phyloP scores from a whole-genome alignment of 495 filamentous ascomycete species.

The Bathelium albidoporum region DNA sequence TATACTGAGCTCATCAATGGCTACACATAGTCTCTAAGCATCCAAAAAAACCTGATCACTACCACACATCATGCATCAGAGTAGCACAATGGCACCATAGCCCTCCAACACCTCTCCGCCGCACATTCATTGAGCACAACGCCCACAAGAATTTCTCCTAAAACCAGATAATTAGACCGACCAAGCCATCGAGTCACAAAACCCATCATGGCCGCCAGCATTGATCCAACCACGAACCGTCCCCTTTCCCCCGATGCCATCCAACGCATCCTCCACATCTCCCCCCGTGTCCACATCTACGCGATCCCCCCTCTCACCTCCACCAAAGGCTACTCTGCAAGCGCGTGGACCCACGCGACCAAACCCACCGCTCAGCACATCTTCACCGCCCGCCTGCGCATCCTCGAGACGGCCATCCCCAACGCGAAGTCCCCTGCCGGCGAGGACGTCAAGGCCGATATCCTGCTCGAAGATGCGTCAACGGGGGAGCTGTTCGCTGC shows the following conservation, averaged over 20 bases:
- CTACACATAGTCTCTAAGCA: too few species aligned
- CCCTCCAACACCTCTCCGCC: neutral
- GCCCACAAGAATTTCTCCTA: too few species aligned
- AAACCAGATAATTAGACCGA: neutral
- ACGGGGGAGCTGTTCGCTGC: slow-evolving; percentile 70
- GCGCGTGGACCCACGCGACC: slow-evolving; percentile 53
- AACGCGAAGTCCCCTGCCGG: slow-evolving; percentile 23
- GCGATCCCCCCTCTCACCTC: slow-evolving; percentile 62
- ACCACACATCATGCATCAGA: neutral
- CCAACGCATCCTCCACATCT: slow-evolving; percentile 66
- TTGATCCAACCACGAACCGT: slow-evolving; percentile 49
- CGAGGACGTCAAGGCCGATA: slow-evolving; percentile 54
- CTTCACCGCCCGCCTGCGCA: slow-evolving; percentile 70
- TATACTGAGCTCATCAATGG: too few species aligned
- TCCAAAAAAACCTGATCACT: too few species aligned
- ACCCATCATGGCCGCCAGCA: slow-evolving; percentile 9
- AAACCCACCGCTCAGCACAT: slow-evolving; percentile 56
- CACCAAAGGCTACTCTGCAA: slow-evolving; percentile 62
- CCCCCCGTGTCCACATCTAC: slow-evolving; percentile 64
- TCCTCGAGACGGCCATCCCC: slow-evolving; percentile 61
- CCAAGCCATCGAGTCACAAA: neutral
- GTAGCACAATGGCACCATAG: neutral
- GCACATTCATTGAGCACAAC: too few species aligned
- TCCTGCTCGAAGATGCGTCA: slow-evolving; percentile 61
- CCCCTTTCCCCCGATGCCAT: slow-evolving; percentile 56